These are phyloP conservation scores for Tubosaeta brunneosetosa DNA, from an alignment of 768 basidiomycete genomes.

Conservation along the genomic window DNA sequence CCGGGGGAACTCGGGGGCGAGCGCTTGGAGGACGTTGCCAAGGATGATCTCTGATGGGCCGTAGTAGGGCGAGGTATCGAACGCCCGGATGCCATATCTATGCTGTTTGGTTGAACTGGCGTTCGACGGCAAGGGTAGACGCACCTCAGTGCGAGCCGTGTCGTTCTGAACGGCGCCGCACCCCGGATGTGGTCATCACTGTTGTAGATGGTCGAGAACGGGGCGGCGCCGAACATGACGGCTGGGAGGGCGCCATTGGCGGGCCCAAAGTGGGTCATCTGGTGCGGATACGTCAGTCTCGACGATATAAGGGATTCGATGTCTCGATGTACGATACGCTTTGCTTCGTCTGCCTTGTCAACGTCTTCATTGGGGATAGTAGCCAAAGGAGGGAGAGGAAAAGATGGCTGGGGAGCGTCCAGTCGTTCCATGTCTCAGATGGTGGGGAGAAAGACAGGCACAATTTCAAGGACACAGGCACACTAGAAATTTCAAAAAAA, in stretches of 20 bases:
- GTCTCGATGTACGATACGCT: slow-evolving; percentile 30
- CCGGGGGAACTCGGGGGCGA: slow-evolving; percentile 70
- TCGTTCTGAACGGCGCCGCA: slow-evolving; percentile 55
- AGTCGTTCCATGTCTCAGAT: slow-evolving; percentile 35
- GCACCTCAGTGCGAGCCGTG: slow-evolving; percentile 74
- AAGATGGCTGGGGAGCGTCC: slow-evolving; percentile 38
- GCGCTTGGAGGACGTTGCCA: slow-evolving; percentile 55
- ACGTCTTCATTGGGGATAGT: slow-evolving; percentile 39
- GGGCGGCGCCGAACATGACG: slow-evolving; percentile 67
- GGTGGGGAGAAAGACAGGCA: too few relatives aligned
- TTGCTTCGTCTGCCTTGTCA: slow-evolving; percentile 36
- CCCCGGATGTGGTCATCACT: slow-evolving; percentile 52
- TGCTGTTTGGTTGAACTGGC: background rate
- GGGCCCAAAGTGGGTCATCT: slow-evolving; percentile 32
- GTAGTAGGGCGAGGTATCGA: slow-evolving; percentile 82
- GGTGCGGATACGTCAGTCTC: slow-evolving; percentile 4
- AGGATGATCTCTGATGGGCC: slow-evolving; percentile 75
- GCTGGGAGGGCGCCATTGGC: slow-evolving; percentile 33
- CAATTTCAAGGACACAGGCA: background rate
- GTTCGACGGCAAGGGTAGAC: slow-evolving; percentile 2
- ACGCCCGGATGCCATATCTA: slow-evolving; percentile 76
- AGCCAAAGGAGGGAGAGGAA: slow-evolving; percentile 36
- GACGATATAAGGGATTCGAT: background rate
- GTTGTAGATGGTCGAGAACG: slow-evolving; percentile 68
- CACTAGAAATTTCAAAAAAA: background rate